Conservation (phyloP, 129 eudicot species). For the Flaveria robusta region DNA sequence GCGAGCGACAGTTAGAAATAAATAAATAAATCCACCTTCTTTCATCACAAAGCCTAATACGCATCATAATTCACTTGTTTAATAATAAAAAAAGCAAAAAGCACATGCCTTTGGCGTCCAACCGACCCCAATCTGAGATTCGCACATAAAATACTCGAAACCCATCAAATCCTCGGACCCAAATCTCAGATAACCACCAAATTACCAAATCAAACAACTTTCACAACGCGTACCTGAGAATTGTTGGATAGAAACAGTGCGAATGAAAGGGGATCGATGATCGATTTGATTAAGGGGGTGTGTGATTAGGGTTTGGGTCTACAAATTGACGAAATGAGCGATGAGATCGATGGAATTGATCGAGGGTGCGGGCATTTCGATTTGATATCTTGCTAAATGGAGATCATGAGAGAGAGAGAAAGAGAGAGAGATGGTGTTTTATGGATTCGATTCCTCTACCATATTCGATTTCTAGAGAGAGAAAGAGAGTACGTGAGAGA, state of each 20-base stretch:
- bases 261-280: no score
- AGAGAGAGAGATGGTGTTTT: not conserved
- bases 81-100: constrained; percentile 14
- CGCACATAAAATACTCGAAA: constrained; percentile 19
- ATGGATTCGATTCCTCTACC: constrained; percentile 24
- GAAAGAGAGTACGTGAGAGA: constrained; percentile 22
- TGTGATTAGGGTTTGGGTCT: constrained; percentile 39
- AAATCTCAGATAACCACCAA: constrained; percentile 11
- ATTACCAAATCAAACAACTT: no score
- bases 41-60: constrained; percentile 20
- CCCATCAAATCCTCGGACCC: not conserved
- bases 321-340: constrained; percentile 36
- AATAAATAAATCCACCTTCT: constrained; percentile 32
- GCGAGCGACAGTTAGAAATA: constrained; percentile 53
- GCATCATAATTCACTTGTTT: constrained; percentile 14
- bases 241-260: constrained; percentile 4
- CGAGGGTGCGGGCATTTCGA: constrained; percentile 52
- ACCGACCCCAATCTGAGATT: constrained; percentile 53
- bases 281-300: not conserved
- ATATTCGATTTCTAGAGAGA: constrained; percentile 30
- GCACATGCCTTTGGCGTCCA: constrained; percentile 58
- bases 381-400: constrained; percentile 5
- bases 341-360: constrained; percentile 41
- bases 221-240: constrained; percentile 36
- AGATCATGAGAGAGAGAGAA: constrained; percentile 25